phyloP scores from a whole-genome alignment of 495 filamentous ascomycete species.

The Jackrogersella multiformis region DNA sequence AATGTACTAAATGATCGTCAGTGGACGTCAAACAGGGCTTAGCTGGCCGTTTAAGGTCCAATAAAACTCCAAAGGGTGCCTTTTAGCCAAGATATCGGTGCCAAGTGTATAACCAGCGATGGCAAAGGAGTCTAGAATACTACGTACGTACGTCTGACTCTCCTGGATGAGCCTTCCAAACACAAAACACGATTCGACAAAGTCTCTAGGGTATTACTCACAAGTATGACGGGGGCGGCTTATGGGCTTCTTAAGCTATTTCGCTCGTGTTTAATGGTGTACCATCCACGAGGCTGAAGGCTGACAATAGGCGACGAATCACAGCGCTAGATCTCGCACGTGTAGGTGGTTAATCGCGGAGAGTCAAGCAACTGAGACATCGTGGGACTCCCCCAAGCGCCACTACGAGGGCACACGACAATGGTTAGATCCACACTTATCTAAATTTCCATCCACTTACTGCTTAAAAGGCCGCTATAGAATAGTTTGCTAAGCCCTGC shows the following conservation, averaged over 20 bases:
- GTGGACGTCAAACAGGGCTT: conserved; percentile 26
- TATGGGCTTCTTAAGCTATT: conserved; percentile 30
- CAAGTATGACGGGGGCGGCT: conserved; percentile 6
- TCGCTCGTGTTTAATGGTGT: conserved; percentile 1
- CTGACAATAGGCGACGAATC: conserved; percentile 45
- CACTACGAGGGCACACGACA: conserved; percentile 33
- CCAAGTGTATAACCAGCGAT: conserved; percentile 31
- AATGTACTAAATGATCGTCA: conserved; percentile 34
- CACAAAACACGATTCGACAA: conserved; percentile 16
- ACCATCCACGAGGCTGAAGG: conserved; percentile 32
- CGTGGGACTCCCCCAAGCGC: conserved; percentile 22
- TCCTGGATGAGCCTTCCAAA: conserved; percentile 8
- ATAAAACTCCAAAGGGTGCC: conserved; percentile 22
- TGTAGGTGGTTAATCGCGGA: conserved; percentile 41
- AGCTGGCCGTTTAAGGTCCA: conserved; percentile 23
- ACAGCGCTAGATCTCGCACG: conserved; percentile 41
- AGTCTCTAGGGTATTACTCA: background rate
- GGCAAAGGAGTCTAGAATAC: conserved; percentile 3
- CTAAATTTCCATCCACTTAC: conserved; percentile 17
- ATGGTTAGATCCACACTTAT: conserved; percentile 20
- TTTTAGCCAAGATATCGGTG: conserved; percentile 22
- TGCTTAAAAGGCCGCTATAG: background rate
- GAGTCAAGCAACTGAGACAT: conserved; percentile 37
- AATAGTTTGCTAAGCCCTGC: conserved; percentile 20
- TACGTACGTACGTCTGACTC: conserved; percentile 26